These are phyloP conservation scores for Conringia planisiliqua DNA, from an alignment of 345 rosid species.

Conservation along the genomic window DNA sequence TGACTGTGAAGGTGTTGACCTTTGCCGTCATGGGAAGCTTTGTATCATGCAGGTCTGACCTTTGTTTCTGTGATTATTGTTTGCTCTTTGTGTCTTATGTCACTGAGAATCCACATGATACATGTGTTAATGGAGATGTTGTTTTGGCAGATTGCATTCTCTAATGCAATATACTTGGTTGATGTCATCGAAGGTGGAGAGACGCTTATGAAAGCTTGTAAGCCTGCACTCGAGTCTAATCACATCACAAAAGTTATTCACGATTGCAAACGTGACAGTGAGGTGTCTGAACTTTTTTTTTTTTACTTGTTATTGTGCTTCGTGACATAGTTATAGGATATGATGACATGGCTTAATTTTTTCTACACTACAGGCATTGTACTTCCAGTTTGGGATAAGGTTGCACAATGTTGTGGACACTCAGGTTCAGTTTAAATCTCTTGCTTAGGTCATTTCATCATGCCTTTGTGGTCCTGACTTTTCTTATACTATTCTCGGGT, in stretches of 20 bases:
- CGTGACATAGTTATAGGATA: slow-evolving; percentile 4
- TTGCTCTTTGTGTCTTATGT: not conserved
- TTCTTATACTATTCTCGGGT: not conserved
- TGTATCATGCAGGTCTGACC: slow-evolving; percentile 94
- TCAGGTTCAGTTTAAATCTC: slow-evolving; percentile 49
- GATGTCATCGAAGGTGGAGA: slow-evolving; percentile 81
- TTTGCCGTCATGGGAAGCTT: slow-evolving; percentile 75
- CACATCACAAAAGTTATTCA: slow-evolving; percentile 92
- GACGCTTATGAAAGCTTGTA: slow-evolving; percentile 70
- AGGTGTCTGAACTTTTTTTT: slow-evolving; percentile 56
- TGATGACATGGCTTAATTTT: not conserved
- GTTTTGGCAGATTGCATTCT: slow-evolving; percentile 82
- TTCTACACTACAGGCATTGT: slow-evolving; percentile 61
- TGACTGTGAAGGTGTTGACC: slow-evolving; percentile 93
- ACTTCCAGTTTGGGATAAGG: slow-evolving; percentile 88
- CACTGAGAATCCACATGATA: not conserved
- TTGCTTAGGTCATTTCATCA: not conserved
- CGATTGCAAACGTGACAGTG: slow-evolving; percentile 98
- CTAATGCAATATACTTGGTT: slow-evolving; percentile 83
- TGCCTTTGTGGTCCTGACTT: not conserved
- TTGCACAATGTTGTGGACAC: slow-evolving; percentile 84
- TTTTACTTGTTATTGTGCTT: slow-evolving; percentile 19
- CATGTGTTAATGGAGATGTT: not conserved
- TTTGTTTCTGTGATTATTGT: not conserved
- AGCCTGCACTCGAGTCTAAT: slow-evolving; percentile 93